These are phyloP conservation scores for Boletellus deceptivus DNA, from an alignment of 1,284 basidiomycete genomes.

Conservation along the genomic window DNA sequence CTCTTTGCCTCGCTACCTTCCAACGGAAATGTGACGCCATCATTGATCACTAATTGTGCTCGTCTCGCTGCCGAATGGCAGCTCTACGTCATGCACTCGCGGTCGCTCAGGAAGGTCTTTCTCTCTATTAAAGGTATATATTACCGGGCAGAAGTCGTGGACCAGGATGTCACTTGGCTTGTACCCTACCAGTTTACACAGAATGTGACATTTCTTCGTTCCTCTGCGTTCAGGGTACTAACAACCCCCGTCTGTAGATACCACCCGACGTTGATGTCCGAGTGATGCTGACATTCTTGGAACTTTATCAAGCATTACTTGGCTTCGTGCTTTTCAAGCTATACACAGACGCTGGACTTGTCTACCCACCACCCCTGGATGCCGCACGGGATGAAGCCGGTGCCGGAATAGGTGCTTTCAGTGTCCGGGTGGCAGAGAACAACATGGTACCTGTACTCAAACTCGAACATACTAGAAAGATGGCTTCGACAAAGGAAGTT, in stretches of 20 bases:
- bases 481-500: slow-evolving; percentile 66
- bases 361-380: slow-evolving; percentile 94
- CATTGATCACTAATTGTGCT: slow-evolving; percentile 89
- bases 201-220: slow-evolving; percentile 53
- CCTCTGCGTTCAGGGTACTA: slow-evolving; percentile 1
- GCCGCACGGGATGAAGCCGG: slow-evolving; percentile 81
- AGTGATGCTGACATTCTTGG: slow-evolving; percentile 98
- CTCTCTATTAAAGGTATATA: slow-evolving; percentile 98
- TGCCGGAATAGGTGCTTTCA: slow-evolving; percentile 90
- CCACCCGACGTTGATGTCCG: slow-evolving; percentile 96
- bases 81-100: slow-evolving; percentile 90
- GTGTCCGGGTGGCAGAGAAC: slow-evolving; percentile 57
- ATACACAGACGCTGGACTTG: slow-evolving; percentile 90
- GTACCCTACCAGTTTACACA: slow-evolving; percentile 99
- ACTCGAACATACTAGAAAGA: slow-evolving; percentile 52
- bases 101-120: slow-evolving; percentile 87
- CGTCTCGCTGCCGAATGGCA: slow-evolving; percentile 93
- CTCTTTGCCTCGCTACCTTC: slow-evolving; percentile 91
- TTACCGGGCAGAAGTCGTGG: slow-evolving; percentile 94
- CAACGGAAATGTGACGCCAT: slow-evolving; percentile 75
- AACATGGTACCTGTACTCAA: slow-evolving; percentile 36
- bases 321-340: slow-evolving; percentile 98
- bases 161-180: slow-evolving; percentile 94
- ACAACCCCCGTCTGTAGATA: slow-evolving; percentile 52
- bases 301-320: slow-evolving; percentile 95